Conservation (phyloP, 2,329 filamentous ascomycete genomes). For the Ophiostoma perfectum region DNA sequence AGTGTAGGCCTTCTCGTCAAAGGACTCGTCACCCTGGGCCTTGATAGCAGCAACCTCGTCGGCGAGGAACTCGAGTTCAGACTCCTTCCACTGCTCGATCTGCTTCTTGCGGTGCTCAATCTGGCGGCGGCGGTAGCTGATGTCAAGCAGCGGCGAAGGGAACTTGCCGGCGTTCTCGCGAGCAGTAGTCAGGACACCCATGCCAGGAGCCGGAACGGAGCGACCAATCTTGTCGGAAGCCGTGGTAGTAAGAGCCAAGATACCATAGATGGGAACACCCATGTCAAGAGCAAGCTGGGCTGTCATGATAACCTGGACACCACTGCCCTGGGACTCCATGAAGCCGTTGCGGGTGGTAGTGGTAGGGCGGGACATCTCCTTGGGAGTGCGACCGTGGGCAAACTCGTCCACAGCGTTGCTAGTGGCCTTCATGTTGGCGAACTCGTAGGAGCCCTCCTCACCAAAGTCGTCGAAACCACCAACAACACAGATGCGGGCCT, state of each 20-base stretch:
- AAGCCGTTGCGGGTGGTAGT: conserved; percentile 96
- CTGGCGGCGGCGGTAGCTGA: conserved; percentile 94
- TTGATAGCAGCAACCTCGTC: conserved; percentile 92
- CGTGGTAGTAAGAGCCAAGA: conserved; percentile 87
- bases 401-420: conserved; percentile 98
- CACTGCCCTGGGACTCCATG: conserved; percentile 98
- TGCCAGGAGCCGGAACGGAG: conserved; percentile 90
- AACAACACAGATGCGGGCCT: conserved; percentile 94
- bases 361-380: conserved; percentile 96
- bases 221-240: conserved; percentile 99
- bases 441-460: conserved; percentile 98
- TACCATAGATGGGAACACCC: conserved; percentile 96
- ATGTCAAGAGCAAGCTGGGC: conserved; percentile 93
- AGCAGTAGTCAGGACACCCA: conserved; percentile 93
- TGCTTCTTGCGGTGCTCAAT: conserved; percentile 89
- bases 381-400: conserved; percentile 86
- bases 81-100: conserved; percentile 95
- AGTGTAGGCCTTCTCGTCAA: conserved; percentile 79
- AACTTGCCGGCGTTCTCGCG: conserved; percentile 87
- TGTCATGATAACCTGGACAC: conserved; percentile 98
- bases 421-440: conserved; percentile 99
- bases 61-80: conserved; percentile 85
- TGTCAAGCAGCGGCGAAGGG: conserved; percentile 90
- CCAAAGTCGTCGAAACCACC: conserved; percentile 99
- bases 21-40: conserved; percentile 61